Base-by-base conservation (phyloP, 2,329 filamentous ascomycete species). In the Cryphonectria nitschkei region DNA sequence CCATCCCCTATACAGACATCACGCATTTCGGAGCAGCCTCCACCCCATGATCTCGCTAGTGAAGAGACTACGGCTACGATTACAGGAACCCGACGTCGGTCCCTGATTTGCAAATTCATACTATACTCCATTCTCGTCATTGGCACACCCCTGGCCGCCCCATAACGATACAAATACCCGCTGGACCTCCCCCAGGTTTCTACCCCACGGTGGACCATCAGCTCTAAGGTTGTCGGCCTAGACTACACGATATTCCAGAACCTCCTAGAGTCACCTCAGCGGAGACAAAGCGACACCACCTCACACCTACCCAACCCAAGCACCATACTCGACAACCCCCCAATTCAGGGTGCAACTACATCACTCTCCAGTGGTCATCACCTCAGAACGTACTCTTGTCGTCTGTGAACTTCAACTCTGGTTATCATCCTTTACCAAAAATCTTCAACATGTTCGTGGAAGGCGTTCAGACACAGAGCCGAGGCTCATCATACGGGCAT, bases 21-120 rank as follows among this genome's bases (percentile, higher is more conserved):
- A 69, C 68, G 72, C 70, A 65, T 34, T 64, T 67, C 60, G 58
- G 69, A 67, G n/a, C 32, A 65, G 52, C 37, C 22, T 50, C 29
- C 29, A 65, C 63, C 78, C 77, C 75, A 83, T 83, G 81, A 80
- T 74, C 78, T 81, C 78, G 82, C 77, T 83, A 83, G 76, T 83
- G 79, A 83, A 78, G 81, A 75, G 61, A 65, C 74, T 74, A 68
- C 73, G 67, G 68, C 70, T 34, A 52, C 39, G 70, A 72, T 68
- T 71, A 69, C 65, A 65, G 65, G 67, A 73, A 72, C 65, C 75
- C 68, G 74, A 75, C 74, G 73, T 75, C 69, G 75, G 76, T 72
- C 74, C 77, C 75, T 77, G 75, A 76, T 65, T 74, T 63, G 60
- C 70, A 70, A 32, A 56, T 60, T 41, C 19, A 60, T 16, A 67